Evolutionary conservation across 768 basidiomycete genomes (phyloP).

Genomic region (Rhizopogon rudus): DNA sequence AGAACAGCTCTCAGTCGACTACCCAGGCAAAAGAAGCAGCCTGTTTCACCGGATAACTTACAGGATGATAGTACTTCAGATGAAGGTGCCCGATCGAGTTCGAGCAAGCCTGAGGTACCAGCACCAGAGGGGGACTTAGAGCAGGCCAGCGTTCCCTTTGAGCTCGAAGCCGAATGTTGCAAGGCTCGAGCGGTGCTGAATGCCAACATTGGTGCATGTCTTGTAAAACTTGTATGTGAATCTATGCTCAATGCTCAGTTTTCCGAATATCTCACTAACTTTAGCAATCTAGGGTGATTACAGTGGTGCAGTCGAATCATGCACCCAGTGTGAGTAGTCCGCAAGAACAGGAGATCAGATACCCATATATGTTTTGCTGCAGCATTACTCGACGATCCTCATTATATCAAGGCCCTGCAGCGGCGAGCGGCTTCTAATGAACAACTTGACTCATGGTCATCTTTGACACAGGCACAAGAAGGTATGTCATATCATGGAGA

Average conservation of each 20-base stretch:
- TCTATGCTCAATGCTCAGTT: neutral
- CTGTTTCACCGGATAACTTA: slow-evolving; percentile 14
- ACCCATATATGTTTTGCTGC: neutral
- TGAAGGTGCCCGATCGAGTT: slow-evolving; percentile 1
- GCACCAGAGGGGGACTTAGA: slow-evolving; percentile 7
- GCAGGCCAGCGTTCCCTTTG: slow-evolving; percentile 19
- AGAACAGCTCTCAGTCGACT: slow-evolving; percentile 60
- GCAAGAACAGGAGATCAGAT: neutral
- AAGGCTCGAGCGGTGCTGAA: slow-evolving; percentile 69
- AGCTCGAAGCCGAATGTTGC: slow-evolving; percentile 41
- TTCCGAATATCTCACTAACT: neutral
- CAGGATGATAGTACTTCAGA: slow-evolving; percentile 10
- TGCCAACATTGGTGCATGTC: slow-evolving; percentile 87
- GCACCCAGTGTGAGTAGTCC: slow-evolving; percentile 57
- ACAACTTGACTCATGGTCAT: slow-evolving; percentile 74
- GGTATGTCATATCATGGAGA: slow-evolving; percentile 39
- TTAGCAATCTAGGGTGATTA: slow-evolving; percentile 54
- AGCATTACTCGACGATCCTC: slow-evolving; percentile 86
- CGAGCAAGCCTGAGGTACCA: slow-evolving; percentile 6
- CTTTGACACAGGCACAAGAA: slow-evolving; percentile 77
- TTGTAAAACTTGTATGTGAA: slow-evolving; percentile 64
- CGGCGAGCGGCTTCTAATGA: slow-evolving; percentile 88
- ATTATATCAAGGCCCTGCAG: slow-evolving; percentile 83
- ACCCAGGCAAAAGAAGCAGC: slow-evolving; percentile 40
- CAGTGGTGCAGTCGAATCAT: slow-evolving; percentile 75